phyloP scores from a whole-genome alignment of 495 filamentous ascomycete genomes.

The Filosporella fistucella region DNA sequence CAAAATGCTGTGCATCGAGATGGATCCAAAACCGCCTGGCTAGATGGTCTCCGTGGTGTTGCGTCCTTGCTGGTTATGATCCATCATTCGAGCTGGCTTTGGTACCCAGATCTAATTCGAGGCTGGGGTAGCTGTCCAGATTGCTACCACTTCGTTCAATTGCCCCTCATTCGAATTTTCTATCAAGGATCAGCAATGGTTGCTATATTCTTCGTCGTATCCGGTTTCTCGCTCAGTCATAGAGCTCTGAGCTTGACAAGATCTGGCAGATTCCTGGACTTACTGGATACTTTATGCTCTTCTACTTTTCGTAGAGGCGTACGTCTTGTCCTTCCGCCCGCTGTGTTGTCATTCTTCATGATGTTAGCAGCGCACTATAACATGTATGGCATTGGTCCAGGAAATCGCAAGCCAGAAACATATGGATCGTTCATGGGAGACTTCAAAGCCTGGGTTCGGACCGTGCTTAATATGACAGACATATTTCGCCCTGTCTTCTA shows the following conservation, averaged over 20 bases:
- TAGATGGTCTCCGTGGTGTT: conserved; percentile 46
- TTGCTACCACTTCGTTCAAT: conserved; percentile 41
- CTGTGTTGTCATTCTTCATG: conserved; percentile 3
- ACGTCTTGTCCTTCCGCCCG: conserved; percentile 52
- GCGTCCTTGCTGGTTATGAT: conserved; percentile 44
- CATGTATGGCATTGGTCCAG: conserved; percentile 2
- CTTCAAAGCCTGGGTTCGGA: background rate
- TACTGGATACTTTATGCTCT: conserved; percentile 39
- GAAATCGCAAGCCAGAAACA: background rate
- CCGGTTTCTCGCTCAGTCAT: conserved; percentile 61
- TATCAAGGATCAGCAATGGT: conserved; percentile 52
- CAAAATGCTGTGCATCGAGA: background rate
- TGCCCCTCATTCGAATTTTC: conserved; percentile 55
- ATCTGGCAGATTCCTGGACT: conserved; percentile 30
- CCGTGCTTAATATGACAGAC: background rate
- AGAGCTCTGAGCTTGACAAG: conserved; percentile 54
- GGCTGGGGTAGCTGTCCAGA: conserved; percentile 35
- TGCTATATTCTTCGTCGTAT: conserved; percentile 68
- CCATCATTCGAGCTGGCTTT: conserved; percentile 32
- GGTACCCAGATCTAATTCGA: conserved; percentile 27
- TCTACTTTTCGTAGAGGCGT: conserved; percentile 58
- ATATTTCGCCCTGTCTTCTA: conserved; percentile 2
- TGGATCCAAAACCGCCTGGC: conserved; percentile 36
- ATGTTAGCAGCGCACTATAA: conserved; percentile 6
- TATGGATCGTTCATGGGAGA: conserved; percentile 1